Percentiles rank a stretch among this genome's conserved stretches.
These are phyloP conservation scores for Nicotiana undulata DNA, from an alignment of 257 asterid species.

Conservation along the genomic window DNA sequence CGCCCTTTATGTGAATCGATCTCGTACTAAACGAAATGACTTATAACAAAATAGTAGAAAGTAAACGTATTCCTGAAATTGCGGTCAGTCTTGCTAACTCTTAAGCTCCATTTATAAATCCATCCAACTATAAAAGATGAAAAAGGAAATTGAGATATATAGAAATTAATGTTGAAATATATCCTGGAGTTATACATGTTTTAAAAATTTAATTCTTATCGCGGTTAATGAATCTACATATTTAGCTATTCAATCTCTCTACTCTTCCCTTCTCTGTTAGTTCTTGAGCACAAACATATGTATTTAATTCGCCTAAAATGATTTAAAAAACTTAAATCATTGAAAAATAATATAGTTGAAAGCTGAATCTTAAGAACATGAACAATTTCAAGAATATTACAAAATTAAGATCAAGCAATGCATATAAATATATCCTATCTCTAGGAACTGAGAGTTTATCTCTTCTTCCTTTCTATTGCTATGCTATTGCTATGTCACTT, in stretches of 20 bases:
- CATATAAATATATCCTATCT: neutral
- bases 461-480: neutral
- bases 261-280: too few species aligned
- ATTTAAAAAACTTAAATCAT: too few species aligned
- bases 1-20: neutral
- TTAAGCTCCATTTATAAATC: too few species aligned
- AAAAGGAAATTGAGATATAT: too few species aligned
- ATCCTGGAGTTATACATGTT: too few species aligned
- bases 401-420: neutral
- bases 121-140: too few species aligned
- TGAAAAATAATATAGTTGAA: neutral
- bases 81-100: neutral
- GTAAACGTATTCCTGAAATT: neutral
- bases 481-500: neutral
- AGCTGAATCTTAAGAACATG: neutral
- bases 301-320: neutral
- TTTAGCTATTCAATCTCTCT: too few species aligned
- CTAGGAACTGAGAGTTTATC: neutral
- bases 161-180: too few species aligned
- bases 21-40: neutral
- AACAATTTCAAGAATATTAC: neutral
- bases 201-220: too few species aligned
- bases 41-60: neutral
- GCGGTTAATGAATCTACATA: too few species aligned
- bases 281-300: too few species aligned